Evolutionary conservation across 345 rosid genomes (phyloP), one percentile per base, ranked within the genome.

Genomic region (Aquilaria sinensis): DNA sequence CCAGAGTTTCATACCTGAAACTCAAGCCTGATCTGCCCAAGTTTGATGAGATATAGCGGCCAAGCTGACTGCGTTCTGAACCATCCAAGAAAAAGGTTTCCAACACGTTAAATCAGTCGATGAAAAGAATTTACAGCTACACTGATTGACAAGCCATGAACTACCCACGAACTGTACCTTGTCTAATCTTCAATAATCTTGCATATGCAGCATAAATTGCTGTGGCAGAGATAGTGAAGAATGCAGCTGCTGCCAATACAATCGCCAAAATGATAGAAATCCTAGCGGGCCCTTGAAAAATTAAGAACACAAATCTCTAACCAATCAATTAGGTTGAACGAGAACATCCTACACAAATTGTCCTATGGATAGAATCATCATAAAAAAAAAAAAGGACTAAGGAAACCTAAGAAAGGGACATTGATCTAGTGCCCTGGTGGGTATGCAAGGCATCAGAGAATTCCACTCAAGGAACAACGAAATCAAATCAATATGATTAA

Each of bases 1-100:
- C 87, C 0, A 83, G 69, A 41, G 74, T 74, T 58, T 80, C 87
- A 12, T 83, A 83, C 64, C 74, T 77, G 71, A 77, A 75, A 51
- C 58, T 69, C 75, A 67, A 58, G 8, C 66, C 37, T 9, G 74
- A 71, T 15, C 67, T 75, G 48, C 65, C 66, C 33, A 73, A 69
- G 53, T 64, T 67, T 61, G 37, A 47, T 1, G 77, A 55, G 7
- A 34, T 59, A 29, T n/a, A 48, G 5, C 43, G 71, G 33, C 70
- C 78, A 10, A 74, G 70, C 46, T 71, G 68, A 10, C 46, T 51
- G 10, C 67, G 60, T 31, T 66, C 84, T 80, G 37, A 64, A 4
- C 14, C 41, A 29, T 10, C 10, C 32, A 58, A 34, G 65, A 63
- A 6, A 50, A 47, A 54, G 43, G 43, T 5, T 37, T 37, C 43